Evolutionary conservation across 495 filamentous ascomycete genomes (phyloP).

Genomic region (Umbilicaria muhlenbergii): DNA sequence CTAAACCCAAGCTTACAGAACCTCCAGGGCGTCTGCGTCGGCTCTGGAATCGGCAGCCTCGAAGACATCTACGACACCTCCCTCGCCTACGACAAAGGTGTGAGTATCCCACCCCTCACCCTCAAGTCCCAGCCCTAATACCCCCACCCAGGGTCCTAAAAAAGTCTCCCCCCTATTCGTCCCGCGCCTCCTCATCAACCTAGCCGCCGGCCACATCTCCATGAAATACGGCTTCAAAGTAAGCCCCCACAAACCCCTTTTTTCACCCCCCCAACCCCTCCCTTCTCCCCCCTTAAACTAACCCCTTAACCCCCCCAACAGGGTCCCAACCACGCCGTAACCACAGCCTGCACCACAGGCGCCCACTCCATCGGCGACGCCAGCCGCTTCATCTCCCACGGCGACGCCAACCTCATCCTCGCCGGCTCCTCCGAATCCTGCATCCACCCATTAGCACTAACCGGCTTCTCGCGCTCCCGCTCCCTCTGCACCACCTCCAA

Average conservation of each 20-base stretch:
- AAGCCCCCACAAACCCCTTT: background rate
- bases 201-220: conserved; percentile 85
- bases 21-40: conserved; percentile 64
- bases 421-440: conserved; percentile 90
- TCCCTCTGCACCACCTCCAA: conserved; percentile 75
- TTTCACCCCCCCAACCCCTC: background rate
- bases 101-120: conserved; percentile 22
- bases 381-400: conserved; percentile 72
- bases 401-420: conserved; percentile 88
- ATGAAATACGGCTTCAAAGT: conserved; percentile 82
- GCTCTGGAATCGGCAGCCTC: conserved; percentile 92
- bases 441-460: conserved; percentile 85
- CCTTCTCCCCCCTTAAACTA: no score
- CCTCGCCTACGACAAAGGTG: conserved; percentile 54
- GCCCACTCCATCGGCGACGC: conserved; percentile 92
- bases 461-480: conserved; percentile 76
- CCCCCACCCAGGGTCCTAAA: conserved; percentile 50
- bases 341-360: conserved; percentile 89
- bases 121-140: background rate
- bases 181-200: conserved; percentile 80
- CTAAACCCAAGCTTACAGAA: background rate
- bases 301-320: background rate
- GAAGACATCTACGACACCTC: conserved; percentile 78
- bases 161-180: conserved; percentile 91
- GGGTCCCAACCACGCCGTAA: background rate